Evolutionary conservation across 306 rosid genomes (phyloP).

Genomic region (Nissolia schottii): DNA sequence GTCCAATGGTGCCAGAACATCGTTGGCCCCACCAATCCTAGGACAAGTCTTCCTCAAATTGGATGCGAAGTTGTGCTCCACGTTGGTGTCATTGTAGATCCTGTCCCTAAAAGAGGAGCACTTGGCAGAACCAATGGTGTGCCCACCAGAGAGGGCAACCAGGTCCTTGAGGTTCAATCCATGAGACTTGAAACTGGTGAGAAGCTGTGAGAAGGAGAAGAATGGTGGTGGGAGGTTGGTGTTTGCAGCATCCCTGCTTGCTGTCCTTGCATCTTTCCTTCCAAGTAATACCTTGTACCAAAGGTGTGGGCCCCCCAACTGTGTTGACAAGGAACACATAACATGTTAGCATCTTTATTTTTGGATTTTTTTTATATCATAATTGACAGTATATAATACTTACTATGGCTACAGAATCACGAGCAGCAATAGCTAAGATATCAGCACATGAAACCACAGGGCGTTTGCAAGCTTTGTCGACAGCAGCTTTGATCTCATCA

Average conservation of each 20-base stretch:
- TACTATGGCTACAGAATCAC: slow-evolving; percentile 32
- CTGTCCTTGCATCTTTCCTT: slow-evolving; percentile 34
- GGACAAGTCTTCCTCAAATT: slow-evolving; percentile 20
- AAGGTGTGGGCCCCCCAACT: slow-evolving; percentile 31
- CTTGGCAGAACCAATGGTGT: slow-evolving; percentile 36
- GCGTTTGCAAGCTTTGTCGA: slow-evolving; percentile 27
- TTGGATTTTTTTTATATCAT: too few species aligned
- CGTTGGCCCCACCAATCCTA: slow-evolving; percentile 4
- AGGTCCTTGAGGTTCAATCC: slow-evolving; percentile 20
- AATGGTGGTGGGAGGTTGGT: slow-evolving; percentile 15
- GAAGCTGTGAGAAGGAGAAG: slow-evolving; percentile 25
- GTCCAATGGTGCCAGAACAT: slow-evolving; percentile 26
- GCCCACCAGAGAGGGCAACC: slow-evolving; percentile 40
- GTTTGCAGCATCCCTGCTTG: slow-evolving; percentile 31
- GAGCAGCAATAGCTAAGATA: slow-evolving; percentile 35
- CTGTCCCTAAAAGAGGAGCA: slow-evolving; percentile 23
- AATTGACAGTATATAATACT: neutral
- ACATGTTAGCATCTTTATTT: too few species aligned
- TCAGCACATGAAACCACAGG: slow-evolving; percentile 36
- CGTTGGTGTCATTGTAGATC: slow-evolving; percentile 32
- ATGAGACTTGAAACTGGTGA: slow-evolving; percentile 19
- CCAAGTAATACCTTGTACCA: slow-evolving; percentile 24
- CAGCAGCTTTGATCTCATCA: slow-evolving; percentile 22
- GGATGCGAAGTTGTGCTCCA: slow-evolving; percentile 1
- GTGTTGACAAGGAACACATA: neutral